Evolutionary conservation across 208 protist species (phyloP), one percentile per base, ranked within the genome.

Genomic region (Novymonas esmeraldas): DNA sequence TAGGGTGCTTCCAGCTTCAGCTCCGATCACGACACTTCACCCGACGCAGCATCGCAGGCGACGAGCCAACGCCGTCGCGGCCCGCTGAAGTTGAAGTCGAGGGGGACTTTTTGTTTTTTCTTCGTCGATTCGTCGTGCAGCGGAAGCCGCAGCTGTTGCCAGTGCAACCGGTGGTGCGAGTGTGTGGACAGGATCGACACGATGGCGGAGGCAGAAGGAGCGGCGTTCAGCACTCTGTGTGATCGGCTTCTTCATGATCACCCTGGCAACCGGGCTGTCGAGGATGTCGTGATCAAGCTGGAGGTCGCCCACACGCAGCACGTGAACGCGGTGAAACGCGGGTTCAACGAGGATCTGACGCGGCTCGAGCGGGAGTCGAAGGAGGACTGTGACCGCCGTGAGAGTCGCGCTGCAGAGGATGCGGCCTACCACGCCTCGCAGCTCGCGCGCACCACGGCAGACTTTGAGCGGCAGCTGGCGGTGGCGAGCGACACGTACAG

Each of bases 241-340:
- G 77, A 78, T 13, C 48, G 54, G 20, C 57, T 75, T 14, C 67
- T 82, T 26, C 33, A 39, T 28, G 63, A 67, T 3, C 66, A 73
- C 49, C 57, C 60, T 16, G 45, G 26, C 45, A 61, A 70, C 49
- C 55, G 34, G 34, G 63, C 69, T 20, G 52, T 78, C 18, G 70
- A 78, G 49, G 66, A 48, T 33, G 66, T 60, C n/a, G 67, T 82
- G 6, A 68, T 74, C 20, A 58, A 78, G 34, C 55, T 78, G 24
- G 77, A 78, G 50, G 70, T 82, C 22, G 55, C 56, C 1, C 77
- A 78, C 72, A 82, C 65, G 54, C 62, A 64, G 39, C 68, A 68
- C 51, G n/a, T 82, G 44, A 82, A 82, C 46, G 70, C 76, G 3
- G 31, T 76, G 2, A 76, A 76, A 56, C 70, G 66, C 18, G 62